These are phyloP conservation scores for Davidsoniella australis DNA, from an alignment of 2,329 filamentous ascomycete genomes.

Conservation along the genomic window DNA sequence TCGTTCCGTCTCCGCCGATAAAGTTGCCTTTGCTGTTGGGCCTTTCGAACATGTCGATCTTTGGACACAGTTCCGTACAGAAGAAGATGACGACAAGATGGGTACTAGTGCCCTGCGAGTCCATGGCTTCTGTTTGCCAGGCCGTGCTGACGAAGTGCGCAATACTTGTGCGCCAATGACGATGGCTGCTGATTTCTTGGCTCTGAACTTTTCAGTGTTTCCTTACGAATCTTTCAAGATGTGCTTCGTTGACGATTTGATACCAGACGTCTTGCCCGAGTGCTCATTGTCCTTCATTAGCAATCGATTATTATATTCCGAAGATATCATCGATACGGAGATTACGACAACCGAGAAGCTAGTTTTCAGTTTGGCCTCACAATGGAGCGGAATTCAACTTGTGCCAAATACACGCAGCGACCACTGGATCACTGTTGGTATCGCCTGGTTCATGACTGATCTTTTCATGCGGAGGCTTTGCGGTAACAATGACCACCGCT, in stretches of 20 bases:
- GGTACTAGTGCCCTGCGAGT: conserved; percentile 77
- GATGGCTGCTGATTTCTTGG: conserved; percentile 78
- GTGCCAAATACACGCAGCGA: conserved; percentile 67
- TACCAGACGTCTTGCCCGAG: conserved; percentile 55
- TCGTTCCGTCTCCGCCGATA: conserved; percentile 62
- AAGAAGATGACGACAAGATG: conserved; percentile 81
- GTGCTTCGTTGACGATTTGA: conserved; percentile 82
- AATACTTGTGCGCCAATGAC: conserved; percentile 79
- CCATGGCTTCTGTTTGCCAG: conserved; percentile 79
- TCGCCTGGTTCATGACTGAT: conserved; percentile 90
- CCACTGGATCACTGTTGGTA: conserved; percentile 76
- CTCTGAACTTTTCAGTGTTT: conserved; percentile 74
- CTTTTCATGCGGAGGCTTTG: conserved; percentile 79
- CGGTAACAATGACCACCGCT: conserved; percentile 88
- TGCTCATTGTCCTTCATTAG: conserved; percentile 80
- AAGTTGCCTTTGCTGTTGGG: conserved; percentile 84
- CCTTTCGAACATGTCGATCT: conserved; percentile 90
- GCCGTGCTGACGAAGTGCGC: conserved; percentile 61
- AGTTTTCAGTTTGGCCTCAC: conserved; percentile 69
- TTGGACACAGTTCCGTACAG: conserved; percentile 66
- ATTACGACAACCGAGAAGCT: conserved; percentile 65
- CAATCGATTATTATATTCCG: conserved; percentile 66
- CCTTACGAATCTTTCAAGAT: conserved; percentile 86
- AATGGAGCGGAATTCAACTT: conserved; percentile 91
- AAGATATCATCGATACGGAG: conserved; percentile 71